phyloP scores from a whole-genome alignment of 2,329 filamentous ascomycete genomes.

The Sodiomyces alkalinus region DNA sequence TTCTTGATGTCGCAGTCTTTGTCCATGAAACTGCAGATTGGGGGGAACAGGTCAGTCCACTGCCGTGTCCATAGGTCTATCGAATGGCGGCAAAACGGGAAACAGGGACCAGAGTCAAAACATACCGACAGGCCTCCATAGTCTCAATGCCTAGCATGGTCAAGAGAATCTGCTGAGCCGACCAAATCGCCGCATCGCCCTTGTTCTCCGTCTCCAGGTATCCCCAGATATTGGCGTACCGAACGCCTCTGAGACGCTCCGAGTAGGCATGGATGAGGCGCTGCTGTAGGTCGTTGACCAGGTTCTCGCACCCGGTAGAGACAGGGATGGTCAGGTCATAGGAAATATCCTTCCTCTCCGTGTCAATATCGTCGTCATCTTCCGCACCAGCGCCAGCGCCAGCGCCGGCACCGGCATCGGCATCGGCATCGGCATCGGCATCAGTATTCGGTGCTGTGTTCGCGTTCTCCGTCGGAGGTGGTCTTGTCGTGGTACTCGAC shows the following conservation, averaged over 20 bases:
- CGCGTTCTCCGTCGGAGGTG: neutral
- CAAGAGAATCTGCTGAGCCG: slow-evolving; percentile 13
- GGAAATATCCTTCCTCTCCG: slow-evolving; percentile 8
- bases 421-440: neutral
- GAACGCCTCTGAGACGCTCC: slow-evolving; percentile 11
- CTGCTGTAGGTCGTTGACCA: slow-evolving; percentile 13
- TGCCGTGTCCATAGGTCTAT: too few species aligned
- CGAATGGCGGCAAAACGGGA: too few species aligned
- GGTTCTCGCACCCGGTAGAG: slow-evolving; percentile 10
- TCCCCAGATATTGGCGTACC: slow-evolving; percentile 14
- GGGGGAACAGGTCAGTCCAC: too few species aligned
- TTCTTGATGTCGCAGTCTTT: slow-evolving; percentile 11
- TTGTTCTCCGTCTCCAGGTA: slow-evolving; percentile 15
- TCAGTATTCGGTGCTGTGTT: neutral
- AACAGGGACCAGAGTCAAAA: too few species aligned
- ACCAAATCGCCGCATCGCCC: slow-evolving; percentile 14
- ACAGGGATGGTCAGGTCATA: slow-evolving; percentile 10
- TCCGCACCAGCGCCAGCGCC: too few species aligned
- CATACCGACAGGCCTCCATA: slow-evolving; percentile 14
- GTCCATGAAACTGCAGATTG: too few species aligned
- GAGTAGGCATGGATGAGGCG: slow-evolving; percentile 12
- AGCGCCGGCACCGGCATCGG: neutral
- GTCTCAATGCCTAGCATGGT: slow-evolving; percentile 13
- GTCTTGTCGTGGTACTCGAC: too few species aligned
- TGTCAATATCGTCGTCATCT: too few species aligned